Conservation (phyloP, 139 green algal species). For the Picochlorum sp. region DNA sequence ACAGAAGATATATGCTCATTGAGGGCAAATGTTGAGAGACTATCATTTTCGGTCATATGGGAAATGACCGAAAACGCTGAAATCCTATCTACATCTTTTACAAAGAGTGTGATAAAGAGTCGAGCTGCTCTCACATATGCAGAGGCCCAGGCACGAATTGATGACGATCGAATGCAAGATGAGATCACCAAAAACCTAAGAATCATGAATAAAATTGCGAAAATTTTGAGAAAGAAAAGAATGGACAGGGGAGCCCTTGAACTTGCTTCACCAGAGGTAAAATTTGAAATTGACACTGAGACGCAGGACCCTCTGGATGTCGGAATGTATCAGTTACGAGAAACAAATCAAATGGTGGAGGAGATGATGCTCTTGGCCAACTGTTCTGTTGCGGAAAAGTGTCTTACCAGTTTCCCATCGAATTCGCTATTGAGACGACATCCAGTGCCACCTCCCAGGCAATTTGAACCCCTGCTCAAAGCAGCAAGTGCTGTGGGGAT, state of each 20-base stretch:
- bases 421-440: constrained; percentile 76
- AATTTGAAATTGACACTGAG: constrained; percentile 86
- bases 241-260: constrained; percentile 71
- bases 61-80: constrained; percentile 63
- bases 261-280: constrained; percentile 90
- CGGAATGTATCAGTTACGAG: constrained; percentile 83
- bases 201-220: constrained; percentile 60
- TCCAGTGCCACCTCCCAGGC: constrained; percentile 47
- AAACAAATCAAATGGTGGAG: constrained; percentile 97
- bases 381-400: constrained; percentile 75
- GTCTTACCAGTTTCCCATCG: constrained; percentile 63
- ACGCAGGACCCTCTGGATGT: constrained; percentile 89
- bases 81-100: constrained; percentile 50
- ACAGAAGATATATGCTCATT: constrained; percentile 91
- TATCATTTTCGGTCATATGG: constrained; percentile 91
- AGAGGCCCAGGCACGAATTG: constrained; percentile 85
- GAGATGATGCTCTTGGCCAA: constrained; percentile 99
- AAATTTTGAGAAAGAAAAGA: constrained; percentile 51
- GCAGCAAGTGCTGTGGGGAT: constrained; percentile 56
- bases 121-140: constrained; percentile 82
- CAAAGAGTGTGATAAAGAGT: constrained; percentile 75
- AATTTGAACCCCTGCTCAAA: constrained; percentile 61
- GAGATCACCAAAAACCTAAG: constrained; percentile 61
- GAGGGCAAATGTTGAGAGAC: constrained; percentile 64
- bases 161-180: constrained; percentile 66